Base-by-base conservation (phyloP, 805 yeast species). In the Lachancea nothofagi region DNA sequence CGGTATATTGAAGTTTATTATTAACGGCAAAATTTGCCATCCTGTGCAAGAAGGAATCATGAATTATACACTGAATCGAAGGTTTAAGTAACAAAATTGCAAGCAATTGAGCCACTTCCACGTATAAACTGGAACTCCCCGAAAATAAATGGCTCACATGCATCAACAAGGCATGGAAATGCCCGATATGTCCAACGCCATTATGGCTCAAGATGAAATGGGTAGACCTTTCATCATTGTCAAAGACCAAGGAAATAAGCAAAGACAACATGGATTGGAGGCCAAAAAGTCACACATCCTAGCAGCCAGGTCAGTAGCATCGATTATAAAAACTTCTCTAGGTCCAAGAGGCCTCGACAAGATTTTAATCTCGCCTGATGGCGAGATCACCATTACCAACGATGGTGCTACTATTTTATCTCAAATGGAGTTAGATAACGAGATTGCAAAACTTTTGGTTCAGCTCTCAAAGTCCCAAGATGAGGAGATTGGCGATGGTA, bases 291-390 rank as follows among this genome's bases (percentile, higher is more conserved):
- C 90, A 29, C 97, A 93, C 62, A 89, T 90, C 40, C 71, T 87
- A 40, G 97, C 97, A 25, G 97, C 97, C 22, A 75, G 95, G 62
- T 82, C 96, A 6, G 97, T 93, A 38, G 86, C 97, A 9, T 81
- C 89, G 24, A 87, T 93, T 44, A 81, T 93, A 47, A 86, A 83
- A 59, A 84, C 97, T 1, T 87, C 96, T 1, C 70, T 93, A 48
- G 99, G 99, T 7, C 99, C 99, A 37, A 78, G 98, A 59, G 99
- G 98, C n/a, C 70, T 94, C 55, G 99, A 93, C 65, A 93, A 93
- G 70, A 93, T 93, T 55, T 73, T 93, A 50, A 85, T 93, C 48
- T 78, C 89, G 38, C 97, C 93, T 22, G 98, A 94, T 61, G 97
- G 98, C 15, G 97, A 93, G 43, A 93, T 93, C 64, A 93, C 96